These are phyloP conservation scores for Cerrena zonata DNA, from an alignment of 1,284 basidiomycete species.

Conservation along the genomic window DNA sequence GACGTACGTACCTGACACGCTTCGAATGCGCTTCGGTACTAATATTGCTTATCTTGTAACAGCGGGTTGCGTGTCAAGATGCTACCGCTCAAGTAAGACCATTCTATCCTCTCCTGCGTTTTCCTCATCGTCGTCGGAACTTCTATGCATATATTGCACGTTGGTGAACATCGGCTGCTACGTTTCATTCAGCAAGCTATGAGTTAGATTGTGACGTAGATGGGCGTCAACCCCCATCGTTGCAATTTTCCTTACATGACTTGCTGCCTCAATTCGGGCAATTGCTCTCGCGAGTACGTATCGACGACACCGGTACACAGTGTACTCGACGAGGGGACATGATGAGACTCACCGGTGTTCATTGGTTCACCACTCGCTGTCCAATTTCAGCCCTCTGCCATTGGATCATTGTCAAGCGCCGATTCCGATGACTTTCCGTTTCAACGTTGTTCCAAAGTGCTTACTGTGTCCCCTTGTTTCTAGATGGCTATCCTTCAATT, in stretches of 20 bases:
- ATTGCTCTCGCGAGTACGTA: too few relatives aligned
- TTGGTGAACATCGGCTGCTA: too few relatives aligned
- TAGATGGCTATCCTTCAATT: conserved; percentile 99
- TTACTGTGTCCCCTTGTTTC: conserved; percentile 22
- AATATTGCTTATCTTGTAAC: conserved; percentile 10
- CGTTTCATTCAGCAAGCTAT: too few relatives aligned
- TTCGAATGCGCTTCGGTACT: conserved; percentile 6
- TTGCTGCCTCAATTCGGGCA: too few relatives aligned
- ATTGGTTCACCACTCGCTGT: conserved; percentile 5
- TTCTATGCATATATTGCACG: too few relatives aligned
- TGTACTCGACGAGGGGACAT: too few relatives aligned
- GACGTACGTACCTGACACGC: conserved; percentile 58
- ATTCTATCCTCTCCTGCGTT: conserved; percentile 1
- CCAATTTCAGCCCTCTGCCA: neutral
- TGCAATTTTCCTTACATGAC: too few relatives aligned
- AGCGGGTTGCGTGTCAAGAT: conserved; percentile 99
- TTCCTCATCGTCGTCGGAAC: too few relatives aligned
- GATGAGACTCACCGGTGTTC: too few relatives aligned
- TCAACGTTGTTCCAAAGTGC: conserved; percentile 2
- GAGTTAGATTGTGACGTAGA: neutral
- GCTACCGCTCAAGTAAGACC: conserved; percentile 76
- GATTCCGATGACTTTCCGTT: neutral
- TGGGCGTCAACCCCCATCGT: neutral
- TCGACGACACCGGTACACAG: too few relatives aligned
- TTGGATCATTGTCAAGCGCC: neutral